Evolutionary conservation across 2,329 filamentous ascomycete species (phyloP), one percentile per base, ranked within the genome.

Genomic region (Microdochium trichocladiopsis): DNA sequence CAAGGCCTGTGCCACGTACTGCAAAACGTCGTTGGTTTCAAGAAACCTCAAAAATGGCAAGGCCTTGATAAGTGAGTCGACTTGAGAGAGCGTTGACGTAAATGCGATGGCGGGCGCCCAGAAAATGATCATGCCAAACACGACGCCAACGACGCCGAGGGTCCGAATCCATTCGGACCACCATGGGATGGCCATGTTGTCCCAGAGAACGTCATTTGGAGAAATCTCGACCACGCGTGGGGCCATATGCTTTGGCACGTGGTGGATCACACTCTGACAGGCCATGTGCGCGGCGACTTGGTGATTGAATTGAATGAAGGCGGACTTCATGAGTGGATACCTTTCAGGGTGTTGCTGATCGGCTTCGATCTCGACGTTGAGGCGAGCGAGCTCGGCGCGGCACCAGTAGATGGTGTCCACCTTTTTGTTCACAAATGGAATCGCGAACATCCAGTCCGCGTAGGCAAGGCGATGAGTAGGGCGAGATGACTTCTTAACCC

Each of bases 201-300:
- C 90, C 94, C 94, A 99, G 41, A 95, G 79, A 9, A 99, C 90
- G 65, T 97, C 92, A 45, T 86, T 86, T 1, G 94, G 94, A 6
- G 91, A 90, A 48, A 99, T 91, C 65, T 99, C 94, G n/a, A 96
- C 88, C 41, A 89, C 80, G 25, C 94, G 83, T 1, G 94, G 94
- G 1, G 90, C 81, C 94, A 99, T 99, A 47, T 95, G 88, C 60
- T 89, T 89, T 1, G 94, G 94, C 1, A 96, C 69, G 62, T 99
- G 94, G 66, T 97, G 91, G 37, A 88, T 91, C 47, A 95, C 79
- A 48, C 90, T 85, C 66, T 99, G 94, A 66, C 91, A 96, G 53
- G 93, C 94, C 94, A 99, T 97, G 63, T 99, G 94, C 0, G 94
- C 94, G 5, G 93, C 92, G 2, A 96, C 89, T 66, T 99, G 94